These are phyloP conservation scores for Exophiala lecanii-corni DNA, from an alignment of 2,329 filamentous ascomycete species.

Conservation along the genomic window DNA sequence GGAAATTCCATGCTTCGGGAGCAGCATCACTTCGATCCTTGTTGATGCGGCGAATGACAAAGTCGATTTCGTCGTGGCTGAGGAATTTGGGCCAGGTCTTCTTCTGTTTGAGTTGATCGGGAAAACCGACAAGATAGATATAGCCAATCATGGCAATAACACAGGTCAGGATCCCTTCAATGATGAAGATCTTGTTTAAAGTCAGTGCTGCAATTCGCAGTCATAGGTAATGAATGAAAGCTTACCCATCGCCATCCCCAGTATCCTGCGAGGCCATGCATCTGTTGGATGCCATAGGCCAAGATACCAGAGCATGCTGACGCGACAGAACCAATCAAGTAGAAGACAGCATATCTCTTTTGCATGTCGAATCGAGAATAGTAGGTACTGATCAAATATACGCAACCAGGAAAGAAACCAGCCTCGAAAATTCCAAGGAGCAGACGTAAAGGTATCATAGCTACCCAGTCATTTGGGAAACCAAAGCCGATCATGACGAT, in stretches of 20 bases:
- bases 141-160: constrained; percentile 26
- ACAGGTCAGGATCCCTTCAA: constrained; percentile 25
- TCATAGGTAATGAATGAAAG: neutral
- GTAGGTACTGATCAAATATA: constrained; percentile 53
- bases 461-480: constrained; percentile 24
- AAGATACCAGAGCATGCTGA: constrained; percentile 46
- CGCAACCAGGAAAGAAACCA: constrained; percentile 64
- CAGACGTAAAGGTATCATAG: constrained; percentile 24
- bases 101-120: constrained; percentile 28
- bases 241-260: constrained; percentile 4
- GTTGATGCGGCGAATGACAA: constrained; percentile 44
- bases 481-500: constrained; percentile 35
- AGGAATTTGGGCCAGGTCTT: constrained; percentile 33
- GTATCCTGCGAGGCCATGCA: constrained; percentile 19
- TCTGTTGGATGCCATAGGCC: constrained; percentile 37
- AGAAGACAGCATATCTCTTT: constrained; percentile 43
- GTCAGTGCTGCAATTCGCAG: neutral
- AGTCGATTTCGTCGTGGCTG: constrained; percentile 18
- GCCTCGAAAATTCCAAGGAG: constrained; percentile 62
- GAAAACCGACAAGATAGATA: constrained; percentile 36
- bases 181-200: constrained; percentile 9
- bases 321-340: constrained; percentile 44
- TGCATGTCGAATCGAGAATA: constrained; percentile 30
- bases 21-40: constrained; percentile 50
- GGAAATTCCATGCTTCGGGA: constrained; percentile 43